phyloP scores from a whole-genome alignment of 805 yeast genomes.

The Vanderwaltozyma yarrowii region DNA sequence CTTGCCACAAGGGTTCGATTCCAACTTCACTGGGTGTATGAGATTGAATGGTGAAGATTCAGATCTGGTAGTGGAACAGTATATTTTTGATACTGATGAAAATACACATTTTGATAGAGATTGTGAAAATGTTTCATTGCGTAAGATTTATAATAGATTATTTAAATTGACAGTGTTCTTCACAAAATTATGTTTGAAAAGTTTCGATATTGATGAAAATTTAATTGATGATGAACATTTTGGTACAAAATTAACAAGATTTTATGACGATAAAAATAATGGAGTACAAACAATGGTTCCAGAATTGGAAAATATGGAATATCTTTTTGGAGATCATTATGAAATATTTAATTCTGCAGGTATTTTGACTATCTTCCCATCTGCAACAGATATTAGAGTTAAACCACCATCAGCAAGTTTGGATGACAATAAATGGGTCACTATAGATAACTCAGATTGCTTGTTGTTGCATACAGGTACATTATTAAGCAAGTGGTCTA shows the following conservation, averaged over 20 bases:
- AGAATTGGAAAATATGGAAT: conserved; percentile 13
- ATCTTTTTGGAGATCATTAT: conserved; percentile 11
- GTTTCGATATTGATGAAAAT: conserved; percentile 6
- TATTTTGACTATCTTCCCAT: conserved; percentile 21
- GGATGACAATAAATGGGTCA: conserved; percentile 20
- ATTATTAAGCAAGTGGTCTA: conserved; percentile 12
- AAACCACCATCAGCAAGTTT: conserved; percentile 17
- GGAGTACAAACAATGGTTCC: conserved; percentile 4
- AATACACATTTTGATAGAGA: conserved; percentile 11
- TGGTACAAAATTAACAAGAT: conserved; percentile 17
- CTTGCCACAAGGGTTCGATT: conserved; percentile 16
- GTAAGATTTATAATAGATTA: conserved; percentile 13
- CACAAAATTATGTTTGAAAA: conserved; percentile 12
- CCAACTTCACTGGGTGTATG: conserved; percentile 21
- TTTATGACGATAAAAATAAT: conserved; percentile 1
- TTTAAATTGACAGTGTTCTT: conserved; percentile 18
- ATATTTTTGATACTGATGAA: conserved; percentile 15
- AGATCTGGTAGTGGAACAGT: conserved; percentile 19
- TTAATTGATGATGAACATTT: conserved; percentile 2
- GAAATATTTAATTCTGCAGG: conserved; percentile 14
- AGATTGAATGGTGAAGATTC: neutral
- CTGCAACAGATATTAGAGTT: conserved; percentile 16
- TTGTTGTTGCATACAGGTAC: conserved; percentile 23
- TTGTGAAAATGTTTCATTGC: conserved; percentile 7
- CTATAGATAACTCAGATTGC: conserved; percentile 20